A percentile compares a stretch with the other conserved stretches of the same genome.
Conservation (phyloP, 495 filamentous ascomycete species). For the Daldinia grandis region DNA sequence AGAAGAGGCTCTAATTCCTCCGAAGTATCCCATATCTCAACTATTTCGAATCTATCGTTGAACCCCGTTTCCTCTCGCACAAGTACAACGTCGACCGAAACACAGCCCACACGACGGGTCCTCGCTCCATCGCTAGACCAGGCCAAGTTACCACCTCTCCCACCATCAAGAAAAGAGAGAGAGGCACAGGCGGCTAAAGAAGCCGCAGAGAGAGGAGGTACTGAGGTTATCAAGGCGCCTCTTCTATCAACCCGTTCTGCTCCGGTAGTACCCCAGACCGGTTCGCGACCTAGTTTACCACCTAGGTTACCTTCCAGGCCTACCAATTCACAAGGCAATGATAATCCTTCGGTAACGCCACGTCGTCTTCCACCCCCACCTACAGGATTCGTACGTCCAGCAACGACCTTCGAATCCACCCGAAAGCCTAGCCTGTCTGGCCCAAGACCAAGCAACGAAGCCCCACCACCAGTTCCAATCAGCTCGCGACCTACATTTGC, state of each 20-base stretch:
- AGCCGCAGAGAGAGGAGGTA: constrained; percentile 43
- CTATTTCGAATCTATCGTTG: constrained; percentile 53
- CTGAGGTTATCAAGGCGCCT: constrained; percentile 30
- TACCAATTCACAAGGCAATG: constrained; percentile 26
- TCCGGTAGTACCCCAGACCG: constrained; percentile 23
- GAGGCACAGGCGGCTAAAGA: constrained; percentile 56
- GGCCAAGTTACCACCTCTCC: constrained; percentile 60
- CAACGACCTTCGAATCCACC: constrained; percentile 31
- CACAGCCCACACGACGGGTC: constrained; percentile 47
- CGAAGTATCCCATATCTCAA: constrained; percentile 55
- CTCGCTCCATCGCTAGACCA: constrained; percentile 59
- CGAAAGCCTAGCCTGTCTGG: constrained; percentile 11
- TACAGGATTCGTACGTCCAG: constrained; percentile 40
- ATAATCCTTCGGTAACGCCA: constrained; percentile 35
- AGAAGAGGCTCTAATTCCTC: constrained; percentile 58
- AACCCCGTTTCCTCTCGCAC: constrained; percentile 45
- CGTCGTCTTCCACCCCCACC: constrained; percentile 55
- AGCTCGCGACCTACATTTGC: constrained; percentile 53
- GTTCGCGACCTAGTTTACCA: constrained; percentile 50
- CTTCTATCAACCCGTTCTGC: constrained; percentile 37
- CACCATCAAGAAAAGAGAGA: constrained; percentile 53
- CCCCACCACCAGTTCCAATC: constrained; percentile 58
- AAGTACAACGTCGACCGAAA: constrained; percentile 45
- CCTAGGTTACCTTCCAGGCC: constrained; percentile 56
- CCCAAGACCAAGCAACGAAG: constrained; percentile 30